Conservation (phyloP, 1,284 basidiomycete genomes). For the Termitomyces sp. region DNA sequence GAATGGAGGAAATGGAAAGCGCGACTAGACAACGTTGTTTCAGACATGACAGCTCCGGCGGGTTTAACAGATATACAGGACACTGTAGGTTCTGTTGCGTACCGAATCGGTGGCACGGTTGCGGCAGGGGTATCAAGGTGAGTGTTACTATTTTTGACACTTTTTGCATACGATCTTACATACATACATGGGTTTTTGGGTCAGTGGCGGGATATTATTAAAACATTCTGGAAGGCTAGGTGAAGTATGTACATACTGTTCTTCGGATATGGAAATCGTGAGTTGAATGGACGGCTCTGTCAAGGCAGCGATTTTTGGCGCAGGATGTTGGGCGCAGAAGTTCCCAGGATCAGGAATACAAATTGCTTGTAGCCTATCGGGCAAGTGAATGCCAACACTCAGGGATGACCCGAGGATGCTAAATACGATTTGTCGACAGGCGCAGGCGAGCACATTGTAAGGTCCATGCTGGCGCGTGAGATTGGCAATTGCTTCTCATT, state of each 20-base stretch:
- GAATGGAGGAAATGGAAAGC: conserved; percentile 61
- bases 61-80: conserved; percentile 48
- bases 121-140: conserved; percentile 76
- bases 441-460: conserved; percentile 50
- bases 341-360: conserved; percentile 20
- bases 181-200: background rate
- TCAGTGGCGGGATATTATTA: conserved; percentile 67
- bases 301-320: conserved; percentile 59
- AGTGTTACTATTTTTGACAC: background rate
- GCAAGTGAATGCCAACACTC: conserved; percentile 28
- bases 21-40: conserved; percentile 29
- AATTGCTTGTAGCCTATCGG: conserved; percentile 69
- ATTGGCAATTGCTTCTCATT: conserved; percentile 35
- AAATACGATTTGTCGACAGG: conserved; percentile 30
- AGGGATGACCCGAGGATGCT: background rate
- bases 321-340: conserved; percentile 66
- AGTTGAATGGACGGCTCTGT: background rate
- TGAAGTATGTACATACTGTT: conserved; percentile 42
- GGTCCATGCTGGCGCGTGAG: conserved; percentile 38
- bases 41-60: background rate
- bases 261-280: background rate
- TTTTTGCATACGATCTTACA: background rate
- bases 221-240: conserved; percentile 68
- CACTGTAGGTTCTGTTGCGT: conserved; percentile 69
- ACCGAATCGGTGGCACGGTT: conserved; percentile 37